phyloP scores from a whole-genome alignment of 345 rosid genomes.

The Turnera subulata region DNA sequence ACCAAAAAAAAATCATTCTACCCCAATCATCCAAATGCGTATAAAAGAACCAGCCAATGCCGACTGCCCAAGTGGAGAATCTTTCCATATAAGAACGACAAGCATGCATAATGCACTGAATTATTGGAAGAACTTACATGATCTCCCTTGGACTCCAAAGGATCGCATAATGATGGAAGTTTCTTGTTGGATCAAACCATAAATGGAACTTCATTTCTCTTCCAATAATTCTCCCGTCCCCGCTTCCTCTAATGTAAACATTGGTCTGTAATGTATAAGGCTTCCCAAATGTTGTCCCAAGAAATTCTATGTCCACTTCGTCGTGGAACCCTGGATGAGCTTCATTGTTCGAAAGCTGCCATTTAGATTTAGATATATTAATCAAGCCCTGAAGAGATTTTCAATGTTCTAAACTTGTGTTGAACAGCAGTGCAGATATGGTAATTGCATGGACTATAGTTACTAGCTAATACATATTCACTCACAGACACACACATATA shows the following conservation, averaged over 20 bases:
- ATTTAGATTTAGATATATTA: slow-evolving; percentile 3
- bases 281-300: slow-evolving; percentile 90
- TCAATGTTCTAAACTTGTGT: too few relatives aligned
- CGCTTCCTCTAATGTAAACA: slow-evolving; percentile 93
- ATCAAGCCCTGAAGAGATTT: neutral
- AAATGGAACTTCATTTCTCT: slow-evolving; percentile 90
- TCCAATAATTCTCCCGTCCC: slow-evolving; percentile 84
- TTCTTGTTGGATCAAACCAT: slow-evolving; percentile 90
- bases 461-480: too few relatives aligned
- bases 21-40: too few relatives aligned
- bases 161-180: slow-evolving; percentile 85
- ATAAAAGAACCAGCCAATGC: too few relatives aligned
- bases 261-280: slow-evolving; percentile 94
- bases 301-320: slow-evolving; percentile 93
- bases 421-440: too few relatives aligned
- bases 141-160: slow-evolving; percentile 89
- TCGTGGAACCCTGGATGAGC: slow-evolving; percentile 89
- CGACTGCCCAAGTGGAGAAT: too few relatives aligned
- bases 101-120: too few relatives aligned
- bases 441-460: too few relatives aligned
- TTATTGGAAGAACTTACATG: too few relatives aligned
- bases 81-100: too few relatives aligned
- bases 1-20: too few relatives aligned
- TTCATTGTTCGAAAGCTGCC: slow-evolving; percentile 81
- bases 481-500: too few relatives aligned